These are phyloP conservation scores for Ceratobasidium sp. DNA, from an alignment of 1,284 basidiomycete genomes.

Conservation along the genomic window DNA sequence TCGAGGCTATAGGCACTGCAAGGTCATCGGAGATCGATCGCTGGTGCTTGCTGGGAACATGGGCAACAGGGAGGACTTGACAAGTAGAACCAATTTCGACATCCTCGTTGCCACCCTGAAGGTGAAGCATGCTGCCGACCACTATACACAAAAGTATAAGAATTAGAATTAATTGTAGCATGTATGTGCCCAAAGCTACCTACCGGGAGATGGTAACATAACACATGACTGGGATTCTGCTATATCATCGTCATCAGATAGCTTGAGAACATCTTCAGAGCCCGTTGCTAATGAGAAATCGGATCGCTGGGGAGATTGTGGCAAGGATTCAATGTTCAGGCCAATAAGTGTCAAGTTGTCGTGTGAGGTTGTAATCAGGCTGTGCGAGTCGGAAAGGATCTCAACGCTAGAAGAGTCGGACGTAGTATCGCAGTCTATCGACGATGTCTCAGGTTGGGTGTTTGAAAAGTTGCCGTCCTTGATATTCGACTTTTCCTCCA, in stretches of 20 bases:
- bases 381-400: background rate
- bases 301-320: background rate
- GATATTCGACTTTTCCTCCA: background rate
- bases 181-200: too few species aligned
- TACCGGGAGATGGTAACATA: too few species aligned
- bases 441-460: background rate
- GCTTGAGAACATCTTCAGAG: too few species aligned
- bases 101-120: background rate
- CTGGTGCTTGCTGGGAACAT: background rate
- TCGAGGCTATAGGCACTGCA: background rate
- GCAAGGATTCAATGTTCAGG: too few species aligned
- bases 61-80: background rate
- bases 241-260: too few species aligned
- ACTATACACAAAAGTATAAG: background rate
- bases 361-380: background rate
- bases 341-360: background rate
- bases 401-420: background rate
- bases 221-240: too few species aligned
- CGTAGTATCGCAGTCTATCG: background rate
- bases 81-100: background rate
- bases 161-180: background rate
- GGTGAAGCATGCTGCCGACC: background rate
- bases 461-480: background rate
- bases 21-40: slow-evolving; percentile 7
- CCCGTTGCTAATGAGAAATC: too few species aligned